A percentile compares a stretch with the other conserved stretches of the same genome.
phyloP scores from a whole-genome alignment of 169 alveolate genomes.

The Condylostoma magnum region DNA sequence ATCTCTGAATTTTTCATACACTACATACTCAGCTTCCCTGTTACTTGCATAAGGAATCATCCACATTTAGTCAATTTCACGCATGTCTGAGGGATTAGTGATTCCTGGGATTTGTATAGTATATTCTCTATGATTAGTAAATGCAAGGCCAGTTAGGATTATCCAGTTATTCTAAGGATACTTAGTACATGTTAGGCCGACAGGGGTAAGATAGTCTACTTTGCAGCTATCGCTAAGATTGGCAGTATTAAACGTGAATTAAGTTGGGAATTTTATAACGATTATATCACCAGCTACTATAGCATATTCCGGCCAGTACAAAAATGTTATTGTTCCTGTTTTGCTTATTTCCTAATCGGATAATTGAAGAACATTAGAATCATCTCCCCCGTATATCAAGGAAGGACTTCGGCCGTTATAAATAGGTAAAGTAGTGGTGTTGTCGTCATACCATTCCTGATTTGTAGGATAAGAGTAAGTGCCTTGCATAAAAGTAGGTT shows the following conservation, averaged over 20 bases:
- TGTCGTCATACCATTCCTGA: background rate
- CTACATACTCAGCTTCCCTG: constrained; percentile 4
- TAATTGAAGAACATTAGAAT: background rate
- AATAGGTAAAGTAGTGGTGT: background rate
- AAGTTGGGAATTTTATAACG: constrained; percentile 12
- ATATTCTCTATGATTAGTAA: constrained; percentile 9
- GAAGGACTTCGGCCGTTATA: constrained; percentile 8
- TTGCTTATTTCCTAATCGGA: background rate
- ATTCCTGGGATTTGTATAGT: background rate
- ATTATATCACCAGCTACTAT: constrained; percentile 5
- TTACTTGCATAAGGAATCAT: background rate
- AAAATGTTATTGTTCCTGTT: background rate
- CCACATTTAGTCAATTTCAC: background rate
- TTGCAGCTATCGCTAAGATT: background rate
- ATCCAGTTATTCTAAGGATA: constrained; percentile 19
- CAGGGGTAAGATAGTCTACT: constrained; percentile 1
- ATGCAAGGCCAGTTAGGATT: background rate
- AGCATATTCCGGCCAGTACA: background rate
- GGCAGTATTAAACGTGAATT: background rate
- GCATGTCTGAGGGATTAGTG: background rate
- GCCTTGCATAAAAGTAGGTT: too few species aligned
- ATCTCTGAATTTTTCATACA: background rate
- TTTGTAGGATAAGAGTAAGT: too few species aligned
- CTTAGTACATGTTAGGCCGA: background rate
- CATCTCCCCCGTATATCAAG: constrained; percentile 22